Evolutionary conservation across 2,329 filamentous ascomycete genomes (phyloP).

Genomic region (Hypoxylon sp.): DNA sequence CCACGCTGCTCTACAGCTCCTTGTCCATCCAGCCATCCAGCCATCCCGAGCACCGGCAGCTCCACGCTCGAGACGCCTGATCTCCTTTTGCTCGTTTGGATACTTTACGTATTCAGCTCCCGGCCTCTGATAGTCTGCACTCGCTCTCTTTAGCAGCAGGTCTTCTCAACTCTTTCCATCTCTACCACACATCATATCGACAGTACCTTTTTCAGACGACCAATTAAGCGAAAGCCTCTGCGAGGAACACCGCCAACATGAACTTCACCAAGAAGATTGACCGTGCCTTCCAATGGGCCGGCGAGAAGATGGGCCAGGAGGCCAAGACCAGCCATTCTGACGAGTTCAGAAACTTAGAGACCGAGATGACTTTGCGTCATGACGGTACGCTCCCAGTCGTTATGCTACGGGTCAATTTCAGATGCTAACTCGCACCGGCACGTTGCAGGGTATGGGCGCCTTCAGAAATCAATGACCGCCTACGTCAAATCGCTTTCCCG

Average conservation of each 20-base stretch:
- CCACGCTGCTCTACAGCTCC: slow-evolving; percentile 16
- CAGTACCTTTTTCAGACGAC: slow-evolving; percentile 6
- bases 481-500: slow-evolving; percentile 91
- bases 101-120: neutral
- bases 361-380: slow-evolving; percentile 87
- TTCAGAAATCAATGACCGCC: slow-evolving; percentile 83
- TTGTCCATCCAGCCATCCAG: too few relatives aligned
- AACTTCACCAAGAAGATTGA: slow-evolving; percentile 84
- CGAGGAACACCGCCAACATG: slow-evolving; percentile 49
- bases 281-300: slow-evolving; percentile 96
- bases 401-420: slow-evolving; percentile 8
- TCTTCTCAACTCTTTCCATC: too few relatives aligned
- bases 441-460: slow-evolving; percentile 79
- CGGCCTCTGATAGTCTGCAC: slow-evolving; percentile 6
- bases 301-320: slow-evolving; percentile 94
- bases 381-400: slow-evolving; percentile 68
- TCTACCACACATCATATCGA: neutral
- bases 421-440: slow-evolving; percentile 12
- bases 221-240: slow-evolving; percentile 17
- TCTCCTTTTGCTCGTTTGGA: neutral
- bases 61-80: slow-evolving; percentile 25
- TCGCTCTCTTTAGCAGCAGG: slow-evolving; percentile 17
- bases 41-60: slow-evolving; percentile 11
- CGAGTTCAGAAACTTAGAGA: slow-evolving; percentile 88
- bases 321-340: slow-evolving; percentile 86